Evolutionary conservation across 106 monocot species (phyloP).

Genomic region (Platanthera guangdongensis): DNA sequence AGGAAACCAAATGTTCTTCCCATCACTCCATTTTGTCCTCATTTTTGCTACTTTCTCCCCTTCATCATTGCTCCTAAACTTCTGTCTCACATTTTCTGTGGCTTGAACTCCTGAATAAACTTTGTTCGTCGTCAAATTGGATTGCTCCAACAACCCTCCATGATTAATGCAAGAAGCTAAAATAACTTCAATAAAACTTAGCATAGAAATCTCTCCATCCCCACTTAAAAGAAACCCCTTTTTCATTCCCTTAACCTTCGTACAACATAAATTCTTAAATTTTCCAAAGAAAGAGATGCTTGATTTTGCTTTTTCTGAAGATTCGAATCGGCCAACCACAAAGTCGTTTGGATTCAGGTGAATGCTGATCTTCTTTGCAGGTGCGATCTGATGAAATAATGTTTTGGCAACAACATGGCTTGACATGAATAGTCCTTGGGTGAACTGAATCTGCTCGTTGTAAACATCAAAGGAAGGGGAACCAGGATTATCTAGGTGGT

Average conservation of each 20-base stretch:
- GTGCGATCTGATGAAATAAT: constrained; percentile 52
- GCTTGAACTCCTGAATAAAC: constrained; percentile 1
- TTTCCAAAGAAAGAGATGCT: constrained; percentile 34
- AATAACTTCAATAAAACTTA: constrained; percentile 11
- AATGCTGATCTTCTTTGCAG: constrained; percentile 54
- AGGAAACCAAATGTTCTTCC: constrained; percentile 20
- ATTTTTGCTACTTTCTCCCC: not conserved
- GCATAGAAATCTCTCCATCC: constrained; percentile 15
- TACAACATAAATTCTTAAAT: constrained; percentile 34
- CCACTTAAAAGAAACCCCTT: constrained; percentile 7
- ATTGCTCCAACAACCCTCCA: constrained; percentile 4
- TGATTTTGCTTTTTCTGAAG: constrained; percentile 12
- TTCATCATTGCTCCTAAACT: not conserved
- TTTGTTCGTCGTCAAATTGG: not conserved
- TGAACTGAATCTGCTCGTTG: constrained; percentile 37
- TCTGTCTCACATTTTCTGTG: not conserved
- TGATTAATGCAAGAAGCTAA: constrained; percentile 17
- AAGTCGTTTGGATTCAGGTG: constrained; percentile 40
- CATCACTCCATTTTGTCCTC: constrained; percentile 5
- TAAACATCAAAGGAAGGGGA: constrained; percentile 21
- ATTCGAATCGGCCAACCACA: constrained; percentile 8
- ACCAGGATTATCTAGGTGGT: not conserved
- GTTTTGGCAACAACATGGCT: constrained; percentile 34
- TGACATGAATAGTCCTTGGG: constrained; percentile 41
- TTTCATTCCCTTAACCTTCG: constrained; percentile 16